phyloP scores from a whole-genome alignment of 1,284 basidiomycete genomes.

The Apiotrichum montevideense region DNA sequence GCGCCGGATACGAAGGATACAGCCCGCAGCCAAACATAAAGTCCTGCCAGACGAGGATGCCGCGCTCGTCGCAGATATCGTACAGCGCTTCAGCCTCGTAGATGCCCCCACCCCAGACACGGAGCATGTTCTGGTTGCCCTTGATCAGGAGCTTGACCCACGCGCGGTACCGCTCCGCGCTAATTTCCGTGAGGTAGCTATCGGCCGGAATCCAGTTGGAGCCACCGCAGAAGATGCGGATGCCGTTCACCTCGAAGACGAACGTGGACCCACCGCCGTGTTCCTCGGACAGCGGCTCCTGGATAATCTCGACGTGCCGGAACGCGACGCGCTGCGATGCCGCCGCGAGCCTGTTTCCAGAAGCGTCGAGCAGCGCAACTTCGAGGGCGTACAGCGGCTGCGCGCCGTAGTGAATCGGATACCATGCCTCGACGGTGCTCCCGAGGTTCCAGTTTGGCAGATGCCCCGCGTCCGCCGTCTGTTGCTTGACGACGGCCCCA shows the following conservation, averaged over 20 bases:
- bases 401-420: constrained; percentile 68
- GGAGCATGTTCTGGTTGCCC: constrained; percentile 54
- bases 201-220: constrained; percentile 93
- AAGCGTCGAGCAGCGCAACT: constrained; percentile 49
- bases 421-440: constrained; percentile 57
- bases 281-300: constrained; percentile 56
- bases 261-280: constrained; percentile 66
- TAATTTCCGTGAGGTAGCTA: constrained; percentile 71
- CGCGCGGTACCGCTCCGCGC: constrained; percentile 47
- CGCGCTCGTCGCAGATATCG: constrained; percentile 57
- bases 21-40: constrained; percentile 56
- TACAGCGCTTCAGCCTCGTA: constrained; percentile 53
- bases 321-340: constrained; percentile 56
- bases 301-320: constrained; percentile 64
- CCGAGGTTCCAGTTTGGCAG: constrained; percentile 53
- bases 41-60: constrained; percentile 56
- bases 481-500: constrained; percentile 24
- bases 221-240: constrained; percentile 81
- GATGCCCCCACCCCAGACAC: constrained; percentile 54
- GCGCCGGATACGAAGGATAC: constrained; percentile 51
- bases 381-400: constrained; percentile 68
- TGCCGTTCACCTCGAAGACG: constrained; percentile 80
- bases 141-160: constrained; percentile 50
- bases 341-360: constrained; percentile 19
- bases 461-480: constrained; percentile 37